phyloP scores from a whole-genome alignment of 768 basidiomycete species.

The Leccinum olivaceopallidum region DNA sequence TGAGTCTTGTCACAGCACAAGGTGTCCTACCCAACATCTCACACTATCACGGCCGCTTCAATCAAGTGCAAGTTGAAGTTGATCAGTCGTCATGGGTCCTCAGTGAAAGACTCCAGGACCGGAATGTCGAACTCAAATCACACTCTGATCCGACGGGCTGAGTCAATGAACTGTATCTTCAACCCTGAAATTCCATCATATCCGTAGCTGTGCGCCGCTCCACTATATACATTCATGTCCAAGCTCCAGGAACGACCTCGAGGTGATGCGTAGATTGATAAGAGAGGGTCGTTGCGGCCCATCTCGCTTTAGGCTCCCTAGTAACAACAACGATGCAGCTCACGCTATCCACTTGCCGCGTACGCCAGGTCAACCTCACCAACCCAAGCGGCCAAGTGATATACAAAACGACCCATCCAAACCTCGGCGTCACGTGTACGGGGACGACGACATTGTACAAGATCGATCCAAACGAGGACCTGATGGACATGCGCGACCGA shows the following conservation, averaged over 20 bases:
- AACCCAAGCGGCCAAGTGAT: constrained; percentile 26
- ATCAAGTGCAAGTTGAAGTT: too few species aligned
- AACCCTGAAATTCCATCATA: not conserved
- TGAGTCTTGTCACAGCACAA: too few species aligned
- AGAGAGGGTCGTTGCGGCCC: not conserved
- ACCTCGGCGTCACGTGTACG: not conserved
- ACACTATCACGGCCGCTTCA: too few species aligned
- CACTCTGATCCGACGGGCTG: too few species aligned
- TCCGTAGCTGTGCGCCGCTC: not conserved
- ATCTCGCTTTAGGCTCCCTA: not conserved
- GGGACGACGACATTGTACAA: constrained; percentile 26
- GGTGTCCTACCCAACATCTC: too few species aligned
- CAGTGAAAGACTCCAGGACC: too few species aligned
- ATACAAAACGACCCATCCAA: constrained; percentile 24
- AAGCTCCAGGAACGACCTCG: not conserved
- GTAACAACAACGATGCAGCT: constrained; percentile 15
- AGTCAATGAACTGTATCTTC: too few species aligned
- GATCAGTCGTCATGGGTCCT: too few species aligned
- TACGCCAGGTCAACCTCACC: constrained; percentile 23
- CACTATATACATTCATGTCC: not conserved
- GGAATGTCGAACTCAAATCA: too few species aligned
- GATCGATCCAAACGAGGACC: constrained; percentile 17
- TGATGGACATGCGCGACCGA: constrained; percentile 24
- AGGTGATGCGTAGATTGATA: not conserved
- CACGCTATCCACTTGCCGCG: constrained; percentile 19